A percentile compares a stretch with the other conserved stretches of the same genome.
Evolutionary conservation across 495 filamentous ascomycete genomes (phyloP).

Genomic region (Lasiosphaeria ovina): DNA sequence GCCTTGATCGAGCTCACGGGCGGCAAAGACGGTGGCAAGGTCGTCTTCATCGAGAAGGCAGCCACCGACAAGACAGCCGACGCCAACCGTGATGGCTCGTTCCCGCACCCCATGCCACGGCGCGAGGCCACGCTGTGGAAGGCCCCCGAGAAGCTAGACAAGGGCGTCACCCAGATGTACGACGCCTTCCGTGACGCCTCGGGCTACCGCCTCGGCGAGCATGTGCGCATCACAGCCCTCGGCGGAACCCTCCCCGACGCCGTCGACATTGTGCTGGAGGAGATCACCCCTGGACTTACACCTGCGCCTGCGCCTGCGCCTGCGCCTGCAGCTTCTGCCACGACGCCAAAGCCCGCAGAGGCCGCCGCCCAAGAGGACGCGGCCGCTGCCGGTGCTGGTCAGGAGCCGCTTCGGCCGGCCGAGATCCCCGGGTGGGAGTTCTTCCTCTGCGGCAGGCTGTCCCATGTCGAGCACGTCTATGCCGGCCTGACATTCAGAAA

Average conservation of each 20-base stretch:
- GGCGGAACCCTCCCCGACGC: constrained; percentile 36
- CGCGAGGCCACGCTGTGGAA: constrained; percentile 66
- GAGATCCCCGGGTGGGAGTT: constrained; percentile 32
- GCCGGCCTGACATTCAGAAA: constrained; percentile 50
- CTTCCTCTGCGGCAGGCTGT: constrained; percentile 28
- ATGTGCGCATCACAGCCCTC: constrained; percentile 49
- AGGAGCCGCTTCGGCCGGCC: constrained; percentile 16
- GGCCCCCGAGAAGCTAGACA: constrained; percentile 61
- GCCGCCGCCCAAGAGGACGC: neutral
- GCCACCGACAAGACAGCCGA: constrained; percentile 40
- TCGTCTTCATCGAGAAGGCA: constrained; percentile 51
- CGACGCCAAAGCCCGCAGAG: neutral
- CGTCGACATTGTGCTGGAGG: constrained; percentile 39
- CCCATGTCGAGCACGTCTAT: constrained; percentile 47
- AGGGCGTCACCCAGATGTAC: constrained; percentile 62
- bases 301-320: neutral
- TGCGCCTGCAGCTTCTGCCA: no score
- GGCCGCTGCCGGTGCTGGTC: neutral
- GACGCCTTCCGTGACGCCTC: constrained; percentile 63
- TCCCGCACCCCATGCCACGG: constrained; percentile 13
- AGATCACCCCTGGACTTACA: constrained; percentile 10
- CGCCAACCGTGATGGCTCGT: neutral
- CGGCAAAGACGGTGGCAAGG: constrained; percentile 55
- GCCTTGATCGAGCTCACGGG: constrained; percentile 57
- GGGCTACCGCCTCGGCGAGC: constrained; percentile 61